Conservation (phyloP, 2,329 filamentous ascomycete species). For the Neopestalotiopsis rosae region DNA sequence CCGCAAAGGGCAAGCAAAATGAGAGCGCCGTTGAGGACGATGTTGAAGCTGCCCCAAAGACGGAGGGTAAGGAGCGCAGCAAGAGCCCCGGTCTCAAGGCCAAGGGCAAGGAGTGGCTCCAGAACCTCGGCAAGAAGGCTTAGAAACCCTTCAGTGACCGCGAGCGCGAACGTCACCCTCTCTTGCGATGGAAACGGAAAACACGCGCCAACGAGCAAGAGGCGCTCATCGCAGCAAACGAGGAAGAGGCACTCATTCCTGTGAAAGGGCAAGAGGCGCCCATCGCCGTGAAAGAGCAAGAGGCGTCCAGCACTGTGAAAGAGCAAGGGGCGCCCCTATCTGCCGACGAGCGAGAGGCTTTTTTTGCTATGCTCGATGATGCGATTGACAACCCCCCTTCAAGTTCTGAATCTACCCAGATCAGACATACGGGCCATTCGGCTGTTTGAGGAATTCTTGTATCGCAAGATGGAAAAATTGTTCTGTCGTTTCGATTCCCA, state of each 20-base stretch:
- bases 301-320: too few relatives aligned
- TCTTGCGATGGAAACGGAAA: too few relatives aligned
- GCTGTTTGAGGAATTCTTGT: neutral
- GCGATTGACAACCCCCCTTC: too few relatives aligned
- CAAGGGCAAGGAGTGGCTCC: constrained; percentile 55
- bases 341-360: too few relatives aligned
- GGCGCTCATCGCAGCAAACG: neutral
- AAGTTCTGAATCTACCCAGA: too few relatives aligned
- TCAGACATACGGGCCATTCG: neutral
- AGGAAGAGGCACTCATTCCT: neutral
- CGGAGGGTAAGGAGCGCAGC: constrained; percentile 29
- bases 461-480: neutral
- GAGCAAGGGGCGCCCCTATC: too few relatives aligned
- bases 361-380: too few relatives aligned
- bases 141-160: constrained; percentile 30
- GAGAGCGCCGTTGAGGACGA: constrained; percentile 24
- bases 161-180: neutral
- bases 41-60: constrained; percentile 22
- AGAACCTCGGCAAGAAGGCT: constrained; percentile 50
- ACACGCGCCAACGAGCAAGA: too few relatives aligned
- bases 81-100: constrained; percentile 37
- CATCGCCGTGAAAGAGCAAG: too few relatives aligned
- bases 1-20: constrained; percentile 63
- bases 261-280: neutral
- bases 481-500: constrained; percentile 23